Base-by-base conservation (phyloP, 352 stramenopile species). In the Phytophthora capsici region DNA sequence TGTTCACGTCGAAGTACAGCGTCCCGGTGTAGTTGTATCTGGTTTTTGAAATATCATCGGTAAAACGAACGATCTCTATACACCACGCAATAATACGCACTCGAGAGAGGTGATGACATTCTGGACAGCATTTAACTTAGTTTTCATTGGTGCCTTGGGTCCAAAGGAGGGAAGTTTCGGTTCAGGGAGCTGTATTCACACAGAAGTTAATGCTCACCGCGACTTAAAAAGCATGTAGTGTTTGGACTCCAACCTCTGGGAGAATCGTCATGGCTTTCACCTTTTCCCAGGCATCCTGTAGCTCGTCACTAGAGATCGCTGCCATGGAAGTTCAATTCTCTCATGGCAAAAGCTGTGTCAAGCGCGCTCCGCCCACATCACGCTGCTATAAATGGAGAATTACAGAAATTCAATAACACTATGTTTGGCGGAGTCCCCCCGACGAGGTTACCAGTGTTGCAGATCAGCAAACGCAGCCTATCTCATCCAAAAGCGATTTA, bases 21-120 rank as follows among this genome's bases (percentile, higher is more conserved):
- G 73, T 91, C 19, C 87, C 87, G 1, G 88, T 96, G 77, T 96
- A 95, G 73, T 96, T 97, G 70, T 95, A 94, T 58, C 78, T 88
- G 30, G 5, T 41, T 41, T 22, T 13, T 23, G n/a, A 53, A 32
- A 37, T 13, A 32, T 17, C 12, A 43, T 60, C 17, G 22, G 17
- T 38, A 60, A 51, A 20, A 32, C 14, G 13, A 59, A 16, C 52
- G 20, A 43, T 26, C 14, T 36, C n/a, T 14, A 36, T 10, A 40
- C 6, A 43, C 1, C 6, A 40, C 8, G 23, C 38, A n/a, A 8
- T 26, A 26, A 12, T 3, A 77, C 64, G 43, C 73, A 91, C 80
- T 95, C 85, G 37, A 95, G 73, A 16, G 80, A 75, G 46, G 65
- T 86, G 41, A 95, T 82, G 44, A 89, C 76, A 50, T 77, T 64